Percentiles rank a stretch among this genome's conserved stretches.
phyloP scores from a whole-genome alignment of 306 rosid species.

The Crotalaria pallida region DNA sequence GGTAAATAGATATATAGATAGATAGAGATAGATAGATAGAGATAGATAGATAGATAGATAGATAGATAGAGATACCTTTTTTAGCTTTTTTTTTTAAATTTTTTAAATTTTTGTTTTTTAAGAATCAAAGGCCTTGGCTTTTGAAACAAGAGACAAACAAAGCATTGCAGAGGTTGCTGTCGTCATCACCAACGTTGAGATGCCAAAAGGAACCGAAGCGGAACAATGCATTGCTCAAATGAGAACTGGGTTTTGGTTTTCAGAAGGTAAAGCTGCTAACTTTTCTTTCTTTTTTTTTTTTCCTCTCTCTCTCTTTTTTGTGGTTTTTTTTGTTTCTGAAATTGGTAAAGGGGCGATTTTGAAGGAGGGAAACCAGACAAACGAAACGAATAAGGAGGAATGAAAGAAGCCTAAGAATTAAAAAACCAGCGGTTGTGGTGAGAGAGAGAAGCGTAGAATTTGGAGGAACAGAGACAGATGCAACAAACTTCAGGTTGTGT shows the following conservation, averaged over 20 bases:
- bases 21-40: too few species aligned
- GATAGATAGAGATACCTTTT: too few species aligned
- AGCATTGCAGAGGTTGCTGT: slow-evolving; percentile 12
- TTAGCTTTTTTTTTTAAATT: too few species aligned
- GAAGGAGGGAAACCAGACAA: slow-evolving; percentile 5
- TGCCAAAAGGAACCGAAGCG: slow-evolving; percentile 16
- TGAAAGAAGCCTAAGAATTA: background rate
- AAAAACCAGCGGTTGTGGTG: background rate
- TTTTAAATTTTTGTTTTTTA: slow-evolving; percentile 9
- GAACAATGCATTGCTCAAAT: slow-evolving; percentile 7
- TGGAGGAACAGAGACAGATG: slow-evolving; percentile 4
- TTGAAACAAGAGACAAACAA: slow-evolving; percentile 15
- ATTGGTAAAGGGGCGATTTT: slow-evolving; percentile 24
- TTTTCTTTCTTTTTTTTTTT: too few species aligned
- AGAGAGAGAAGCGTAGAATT: slow-evolving; percentile 8
- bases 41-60: too few species aligned
- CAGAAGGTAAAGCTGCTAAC: background rate
- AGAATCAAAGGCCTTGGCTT: slow-evolving; percentile 31
- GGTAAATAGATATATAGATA: too few species aligned
- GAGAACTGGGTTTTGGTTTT: background rate
- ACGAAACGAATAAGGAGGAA: background rate
- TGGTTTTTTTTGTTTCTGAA: too few species aligned
- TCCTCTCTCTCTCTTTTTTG: too few species aligned
- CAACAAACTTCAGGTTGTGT: background rate
- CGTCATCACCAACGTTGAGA: background rate